Percentiles rank a stretch among this genome's conserved stretches.
Evolutionary conservation across 2,329 filamentous ascomycete species (phyloP).

Genomic region (Xylariaceae sp.): DNA sequence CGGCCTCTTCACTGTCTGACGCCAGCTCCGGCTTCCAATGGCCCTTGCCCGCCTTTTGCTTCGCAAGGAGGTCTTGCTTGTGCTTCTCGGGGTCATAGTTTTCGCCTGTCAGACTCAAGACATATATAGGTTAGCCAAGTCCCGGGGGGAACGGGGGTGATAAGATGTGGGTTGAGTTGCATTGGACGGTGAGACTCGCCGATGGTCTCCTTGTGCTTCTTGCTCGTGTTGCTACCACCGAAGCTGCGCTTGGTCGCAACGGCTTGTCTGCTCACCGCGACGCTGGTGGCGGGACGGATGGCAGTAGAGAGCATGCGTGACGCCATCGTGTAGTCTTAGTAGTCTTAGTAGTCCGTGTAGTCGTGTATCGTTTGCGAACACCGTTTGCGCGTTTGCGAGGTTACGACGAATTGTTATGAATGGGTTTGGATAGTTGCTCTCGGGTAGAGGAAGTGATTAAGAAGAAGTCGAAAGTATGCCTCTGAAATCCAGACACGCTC

Average conservation of each 20-base stretch:
- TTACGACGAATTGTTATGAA: not conserved
- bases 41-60: constrained; percentile 65
- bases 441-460: not conserved
- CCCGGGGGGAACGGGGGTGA: too few relatives aligned
- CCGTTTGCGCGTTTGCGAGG: not conserved
- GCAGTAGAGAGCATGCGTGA: constrained; percentile 29
- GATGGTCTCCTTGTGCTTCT: constrained; percentile 30
- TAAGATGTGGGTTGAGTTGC: not conserved
- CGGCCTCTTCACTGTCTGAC: constrained; percentile 71
- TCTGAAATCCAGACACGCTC: too few relatives aligned
- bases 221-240: constrained; percentile 22
- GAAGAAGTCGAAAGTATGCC: not conserved
- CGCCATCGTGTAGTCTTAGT: constrained; percentile 29
- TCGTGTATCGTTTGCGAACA: not conserved
- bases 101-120: constrained; percentile 28
- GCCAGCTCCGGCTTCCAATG: constrained; percentile 77
- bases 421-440: not conserved
- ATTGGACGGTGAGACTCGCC: constrained; percentile 16
- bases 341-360: too few relatives aligned
- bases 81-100: constrained; percentile 49
- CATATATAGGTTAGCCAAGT: constrained; percentile 29
- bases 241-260: constrained; percentile 24
- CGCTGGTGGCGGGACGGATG: constrained; percentile 25
- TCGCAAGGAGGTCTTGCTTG: constrained; percentile 58
- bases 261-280: constrained; percentile 27